Evolutionary conservation across 768 basidiomycete species (phyloP), one percentile per base, ranked within the genome.

Genomic region (Coprinopsis cinerea): DNA sequence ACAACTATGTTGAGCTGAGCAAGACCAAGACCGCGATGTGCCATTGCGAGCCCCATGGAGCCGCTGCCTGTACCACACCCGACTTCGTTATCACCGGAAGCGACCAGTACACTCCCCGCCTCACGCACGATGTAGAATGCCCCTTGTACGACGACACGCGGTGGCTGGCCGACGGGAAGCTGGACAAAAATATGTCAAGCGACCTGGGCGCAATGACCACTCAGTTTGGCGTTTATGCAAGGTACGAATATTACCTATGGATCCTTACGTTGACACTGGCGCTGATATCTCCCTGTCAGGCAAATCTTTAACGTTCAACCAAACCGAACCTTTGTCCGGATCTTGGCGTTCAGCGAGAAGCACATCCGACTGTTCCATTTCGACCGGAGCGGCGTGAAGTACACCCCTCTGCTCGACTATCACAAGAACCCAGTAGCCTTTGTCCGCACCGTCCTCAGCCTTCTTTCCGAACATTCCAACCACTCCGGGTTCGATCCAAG

Each of bases 251-350:
- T 22, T 22, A 15, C 6, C 14, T n/a, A 7, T 17, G 24, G 35
- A 1, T 24, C 4, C 47, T 18, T 23, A 37, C 28, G n/a, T 20
- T 4, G 26, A 18, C 9, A 15, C 24, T 4, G 11, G 9, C 9
- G n/a, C 24, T 46, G n/a, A n/a, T 22, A 18, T 22, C 32, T 1
- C 17, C 14, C 32, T 28, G 24, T 13, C 25, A 49, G 48, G 23
- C 37, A 50, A 23, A 44, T 50, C 3, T 50, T 50, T 28, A 30
- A 32, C 28, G 15, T 17, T 20, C 49, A 51, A 28, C 32, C 43
- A 3, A 51, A 46, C n/a, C 49, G 36, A 4, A 24, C 22, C 17
- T 51, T 51, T 20, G 42, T 36, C 10, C 49, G 49, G 3, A 13
- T 24, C 4, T 14, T 40, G 13, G 17, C 45, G 9, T 17, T 51